phyloP scores from a whole-genome alignment of 1,284 basidiomycete species.

The Moesziomyces parantarcticus region DNA sequence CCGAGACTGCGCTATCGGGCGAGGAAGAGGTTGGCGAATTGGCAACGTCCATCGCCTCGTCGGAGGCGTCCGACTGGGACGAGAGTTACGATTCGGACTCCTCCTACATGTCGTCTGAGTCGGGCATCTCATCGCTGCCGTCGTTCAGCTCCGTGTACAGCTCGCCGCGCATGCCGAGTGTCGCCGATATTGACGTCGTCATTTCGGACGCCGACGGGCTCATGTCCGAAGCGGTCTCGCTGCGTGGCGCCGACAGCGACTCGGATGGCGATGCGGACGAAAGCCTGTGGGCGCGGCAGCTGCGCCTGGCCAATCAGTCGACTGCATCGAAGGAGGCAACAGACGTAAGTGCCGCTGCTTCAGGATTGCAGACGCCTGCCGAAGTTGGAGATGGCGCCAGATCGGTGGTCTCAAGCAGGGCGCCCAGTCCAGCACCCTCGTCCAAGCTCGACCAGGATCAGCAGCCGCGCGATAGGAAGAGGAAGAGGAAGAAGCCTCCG shows the following conservation, averaged over 20 bases:
- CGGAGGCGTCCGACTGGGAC: conserved; percentile 16
- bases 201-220: conserved; percentile 11
- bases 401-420: conserved; percentile 11
- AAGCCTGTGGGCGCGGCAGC: conserved; percentile 37
- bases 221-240: conserved; percentile 16
- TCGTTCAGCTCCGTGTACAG: conserved; percentile 42
- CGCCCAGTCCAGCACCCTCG: conserved; percentile 13
- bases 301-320: conserved; percentile 21
- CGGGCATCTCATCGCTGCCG: conserved; percentile 41
- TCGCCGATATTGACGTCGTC: conserved; percentile 12
- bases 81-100: conserved; percentile 37
- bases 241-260: conserved; percentile 10
- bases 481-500: conserved; percentile 39
- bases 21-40: background rate
- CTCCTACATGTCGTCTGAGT: conserved; percentile 10
- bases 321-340: conserved; percentile 5
- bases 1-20: background rate
- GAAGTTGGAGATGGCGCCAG: background rate
- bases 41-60: background rate
- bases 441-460: background rate
- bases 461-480: conserved; percentile 4
- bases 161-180: conserved; percentile 21
- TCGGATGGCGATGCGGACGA: conserved; percentile 35
- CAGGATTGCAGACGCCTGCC: conserved; percentile 15
- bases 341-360: conserved; percentile 1